Base-by-base conservation (phyloP, 2,329 filamentous ascomycete genomes). In the Cladosporium sp. region DNA sequence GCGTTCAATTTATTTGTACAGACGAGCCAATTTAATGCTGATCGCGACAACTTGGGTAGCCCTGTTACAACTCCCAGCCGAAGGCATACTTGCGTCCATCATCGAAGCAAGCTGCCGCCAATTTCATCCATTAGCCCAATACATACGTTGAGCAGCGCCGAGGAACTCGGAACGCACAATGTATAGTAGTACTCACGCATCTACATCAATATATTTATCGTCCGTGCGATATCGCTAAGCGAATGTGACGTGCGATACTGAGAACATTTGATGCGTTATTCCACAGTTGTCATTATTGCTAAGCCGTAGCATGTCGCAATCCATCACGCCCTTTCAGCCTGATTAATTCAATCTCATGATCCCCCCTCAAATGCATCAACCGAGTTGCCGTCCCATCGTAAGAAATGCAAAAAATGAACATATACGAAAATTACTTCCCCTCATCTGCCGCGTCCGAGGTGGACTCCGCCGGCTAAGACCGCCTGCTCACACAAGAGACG, bases 251-350 rank as follows among this genome's bases (percentile, higher is more conserved):
- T 46, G 39, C 10, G 4, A 46, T 21, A n/a, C n/a, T 46, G 10
- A 46, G 39, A 46, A 46, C 7, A 13, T 21, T 4, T 46, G 21
- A 21, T 46, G n/a, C 39, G 8, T 34, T 56, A 56, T 23, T 23
- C 39, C 21, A 25, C 39, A 58, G 7, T n/a, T 30, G 18, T 48
- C 36, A 7, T 32, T n/a, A 49, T 60, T 18, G 28, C 39, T 43
- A 60, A 13, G 25, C 39, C n/a, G 8, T 39, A 25, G 34, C 56
- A 59, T 48, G 23, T 51, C 25, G 48, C 48, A 28, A 25, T 26
- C 28, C n/a, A n/a, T 32, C 18, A 21, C n/a, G 21, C 30, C 48
- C 25, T 46, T 63, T 63, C 60, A 63, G 60, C 60, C 60, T 63
- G 48, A 63, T 61, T 51, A 25, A 62, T 39, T 39, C 26, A 11